These are phyloP conservation scores for Calocera cornea DNA, from an alignment of 768 basidiomycete genomes.

Conservation along the genomic window DNA sequence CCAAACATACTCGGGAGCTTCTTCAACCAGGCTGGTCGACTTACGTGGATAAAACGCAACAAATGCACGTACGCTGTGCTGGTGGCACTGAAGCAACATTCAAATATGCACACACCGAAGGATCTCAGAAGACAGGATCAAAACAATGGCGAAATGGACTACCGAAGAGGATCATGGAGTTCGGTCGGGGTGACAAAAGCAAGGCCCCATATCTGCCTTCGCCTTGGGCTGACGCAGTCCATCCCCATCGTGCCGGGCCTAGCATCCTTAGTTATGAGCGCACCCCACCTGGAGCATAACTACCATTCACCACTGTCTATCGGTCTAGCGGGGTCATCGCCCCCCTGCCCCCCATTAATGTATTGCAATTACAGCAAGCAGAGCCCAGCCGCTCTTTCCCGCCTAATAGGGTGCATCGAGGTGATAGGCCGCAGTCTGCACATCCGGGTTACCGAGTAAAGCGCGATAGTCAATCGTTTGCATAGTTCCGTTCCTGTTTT, in stretches of 20 bases:
- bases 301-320: too few relatives aligned
- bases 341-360: too few relatives aligned
- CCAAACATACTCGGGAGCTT: not conserved
- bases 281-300: not conserved
- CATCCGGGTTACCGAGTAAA: not conserved
- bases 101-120: not conserved
- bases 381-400: too few relatives aligned
- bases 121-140: not conserved
- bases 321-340: too few relatives aligned
- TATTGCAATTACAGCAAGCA: too few relatives aligned
- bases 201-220: not conserved
- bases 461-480: not conserved
- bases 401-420: too few relatives aligned
- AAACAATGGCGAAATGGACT: conserved; percentile 1
- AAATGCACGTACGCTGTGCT: not conserved
- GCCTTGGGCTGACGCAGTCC: not conserved
- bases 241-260: not conserved
- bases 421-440: not conserved
- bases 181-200: not conserved
- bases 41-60: not conserved
- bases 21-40: not conserved
- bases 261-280: not conserved
- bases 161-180: not conserved
- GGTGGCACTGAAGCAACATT: not conserved
- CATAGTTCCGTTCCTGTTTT: too few relatives aligned